Evolutionary conservation across 2,329 filamentous ascomycete genomes (phyloP).

Genomic region (Raffaelea ambrosiae): DNA sequence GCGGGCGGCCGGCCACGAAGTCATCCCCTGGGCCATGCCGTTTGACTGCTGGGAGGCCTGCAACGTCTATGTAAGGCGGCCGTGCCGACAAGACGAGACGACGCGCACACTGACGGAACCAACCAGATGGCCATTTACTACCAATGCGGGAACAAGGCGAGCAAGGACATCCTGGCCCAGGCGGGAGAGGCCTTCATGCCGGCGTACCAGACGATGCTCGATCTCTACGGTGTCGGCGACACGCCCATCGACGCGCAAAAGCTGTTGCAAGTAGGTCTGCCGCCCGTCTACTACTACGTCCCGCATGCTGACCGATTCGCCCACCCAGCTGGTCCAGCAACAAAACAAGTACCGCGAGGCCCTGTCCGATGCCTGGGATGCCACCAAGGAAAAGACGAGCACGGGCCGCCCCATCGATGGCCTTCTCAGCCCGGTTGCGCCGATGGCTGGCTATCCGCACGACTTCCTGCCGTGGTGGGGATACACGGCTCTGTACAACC

Average conservation of each 20-base stretch:
- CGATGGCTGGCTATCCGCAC: slow-evolving; percentile 1
- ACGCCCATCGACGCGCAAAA: background rate
- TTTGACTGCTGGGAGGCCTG: slow-evolving; percentile 4
- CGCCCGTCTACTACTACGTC: too few species aligned
- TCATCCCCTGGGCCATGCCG: slow-evolving; percentile 5
- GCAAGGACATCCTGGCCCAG: background rate
- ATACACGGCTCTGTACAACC: slow-evolving; percentile 7
- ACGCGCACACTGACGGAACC: background rate
- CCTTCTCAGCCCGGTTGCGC: slow-evolving; percentile 41
- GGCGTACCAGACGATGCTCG: background rate
- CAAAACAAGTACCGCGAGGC: background rate
- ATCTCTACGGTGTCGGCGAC: background rate
- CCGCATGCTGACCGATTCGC: background rate
- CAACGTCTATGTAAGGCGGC: background rate
- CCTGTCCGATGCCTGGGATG: background rate
- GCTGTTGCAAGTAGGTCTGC: background rate
- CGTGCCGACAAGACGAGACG: background rate
- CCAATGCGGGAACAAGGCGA: background rate
- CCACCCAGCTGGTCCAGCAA: background rate
- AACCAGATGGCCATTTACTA: background rate
- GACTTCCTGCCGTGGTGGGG: slow-evolving; percentile 9
- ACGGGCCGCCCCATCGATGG: slow-evolving; percentile 44
- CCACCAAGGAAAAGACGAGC: background rate
- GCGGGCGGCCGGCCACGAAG: slow-evolving; percentile 39
- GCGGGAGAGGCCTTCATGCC: background rate